phyloP scores from a whole-genome alignment of 345 rosid genomes.

The Cardamine resedifolia region DNA sequence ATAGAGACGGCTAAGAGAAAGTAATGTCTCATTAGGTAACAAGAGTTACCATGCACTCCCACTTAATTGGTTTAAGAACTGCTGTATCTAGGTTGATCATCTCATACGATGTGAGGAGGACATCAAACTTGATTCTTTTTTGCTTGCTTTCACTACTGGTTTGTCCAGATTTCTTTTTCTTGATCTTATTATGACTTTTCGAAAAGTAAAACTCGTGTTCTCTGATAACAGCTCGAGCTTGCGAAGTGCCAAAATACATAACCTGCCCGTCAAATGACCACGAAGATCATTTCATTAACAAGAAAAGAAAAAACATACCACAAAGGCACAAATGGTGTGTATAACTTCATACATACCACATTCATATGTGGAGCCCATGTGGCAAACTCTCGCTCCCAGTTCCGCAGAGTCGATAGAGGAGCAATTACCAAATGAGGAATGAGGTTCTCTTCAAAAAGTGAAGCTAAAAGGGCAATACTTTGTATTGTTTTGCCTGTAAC shows the following conservation, averaged over 20 bases:
- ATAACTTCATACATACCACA: constrained; percentile 63
- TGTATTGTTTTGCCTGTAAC: constrained; percentile 94
- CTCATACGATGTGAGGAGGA: constrained; percentile 97
- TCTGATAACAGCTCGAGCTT: constrained; percentile 86
- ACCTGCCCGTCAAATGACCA: constrained; percentile 50
- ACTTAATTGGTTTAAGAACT: constrained; percentile 82
- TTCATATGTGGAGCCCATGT: constrained; percentile 99
- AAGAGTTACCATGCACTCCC: constrained; percentile 95
- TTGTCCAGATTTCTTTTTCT: constrained; percentile 92
- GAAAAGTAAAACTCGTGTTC: constrained; percentile 92
- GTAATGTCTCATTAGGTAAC: constrained; percentile 23
- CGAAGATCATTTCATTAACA: constrained; percentile 13
- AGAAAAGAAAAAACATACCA: neutral
- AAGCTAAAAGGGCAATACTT: constrained; percentile 97
- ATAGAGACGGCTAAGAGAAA: neutral
- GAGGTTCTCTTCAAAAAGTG: constrained; percentile 69
- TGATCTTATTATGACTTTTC: constrained; percentile 65
- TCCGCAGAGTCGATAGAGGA: constrained; percentile 96
- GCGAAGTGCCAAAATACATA: constrained; percentile 90
- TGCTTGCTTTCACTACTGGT: constrained; percentile 77
- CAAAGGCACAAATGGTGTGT: constrained; percentile 12
- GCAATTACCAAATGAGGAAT: constrained; percentile 93
- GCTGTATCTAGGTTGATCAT: constrained; percentile 87
- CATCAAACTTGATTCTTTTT: constrained; percentile 96
- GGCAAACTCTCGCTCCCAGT: constrained; percentile 99